Conservation (phyloP, 495 filamentous ascomycete genomes). For the Daldinia concentrica region DNA sequence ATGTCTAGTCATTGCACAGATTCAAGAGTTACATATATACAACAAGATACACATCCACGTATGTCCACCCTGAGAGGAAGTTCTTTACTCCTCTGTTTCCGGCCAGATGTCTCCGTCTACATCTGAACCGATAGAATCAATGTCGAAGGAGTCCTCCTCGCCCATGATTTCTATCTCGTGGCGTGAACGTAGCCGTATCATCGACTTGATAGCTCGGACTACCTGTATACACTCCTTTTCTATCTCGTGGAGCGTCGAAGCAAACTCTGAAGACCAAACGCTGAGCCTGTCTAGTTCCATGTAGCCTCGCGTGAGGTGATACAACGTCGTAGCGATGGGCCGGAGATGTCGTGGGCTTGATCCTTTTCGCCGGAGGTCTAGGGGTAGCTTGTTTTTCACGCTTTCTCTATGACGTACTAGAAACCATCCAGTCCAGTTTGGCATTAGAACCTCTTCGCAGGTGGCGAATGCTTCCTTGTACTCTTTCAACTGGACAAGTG, state of each 20-base stretch:
- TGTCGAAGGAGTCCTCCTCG: slow-evolving; percentile 24
- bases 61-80: not conserved
- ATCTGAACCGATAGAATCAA: slow-evolving; percentile 11
- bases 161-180: slow-evolving; percentile 44
- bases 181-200: slow-evolving; percentile 43
- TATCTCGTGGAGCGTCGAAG: slow-evolving; percentile 37
- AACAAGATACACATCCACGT: not conserved
- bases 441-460: slow-evolving; percentile 80
- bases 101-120: not conserved
- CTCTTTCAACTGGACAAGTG: slow-evolving; percentile 54
- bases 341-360: slow-evolving; percentile 45
- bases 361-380: slow-evolving; percentile 50
- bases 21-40: slow-evolving; percentile 19
- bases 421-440: slow-evolving; percentile 76
- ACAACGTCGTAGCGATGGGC: slow-evolving; percentile 52
- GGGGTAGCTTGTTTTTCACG: slow-evolving; percentile 42
- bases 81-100: not conserved
- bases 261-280: slow-evolving; percentile 48
- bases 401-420: slow-evolving; percentile 32
- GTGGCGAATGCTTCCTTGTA: slow-evolving; percentile 66
- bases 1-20: slow-evolving; percentile 1
- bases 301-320: slow-evolving; percentile 52
- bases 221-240: slow-evolving; percentile 42
- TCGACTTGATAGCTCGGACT: slow-evolving; percentile 48
- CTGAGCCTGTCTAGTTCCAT: slow-evolving; percentile 49